Conservation (phyloP, 106 monocot species). For the Cymbidium sinense region DNA sequence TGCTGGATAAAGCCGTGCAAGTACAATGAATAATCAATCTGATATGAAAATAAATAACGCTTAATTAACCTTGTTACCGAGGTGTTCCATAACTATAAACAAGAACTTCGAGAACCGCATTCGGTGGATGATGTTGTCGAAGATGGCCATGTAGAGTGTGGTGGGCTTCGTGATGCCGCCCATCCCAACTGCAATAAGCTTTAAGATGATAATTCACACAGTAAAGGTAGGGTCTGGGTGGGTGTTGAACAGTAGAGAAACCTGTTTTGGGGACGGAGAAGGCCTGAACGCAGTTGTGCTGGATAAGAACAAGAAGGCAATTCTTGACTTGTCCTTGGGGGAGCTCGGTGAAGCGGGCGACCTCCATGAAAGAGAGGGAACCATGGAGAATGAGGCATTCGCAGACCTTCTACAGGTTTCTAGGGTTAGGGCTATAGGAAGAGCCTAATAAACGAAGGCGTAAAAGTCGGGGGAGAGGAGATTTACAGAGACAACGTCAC, state of each 20-base stretch:
- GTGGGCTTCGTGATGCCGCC: conserved; percentile 20
- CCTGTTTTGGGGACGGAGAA: conserved; percentile 44
- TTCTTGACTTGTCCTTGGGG: conserved; percentile 47
- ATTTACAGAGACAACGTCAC: conserved; percentile 49
- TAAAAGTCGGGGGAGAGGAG: neutral
- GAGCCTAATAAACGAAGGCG: neutral
- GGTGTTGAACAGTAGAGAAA: conserved; percentile 6
- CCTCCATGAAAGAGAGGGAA: conserved; percentile 53
- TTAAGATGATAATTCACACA: neutral
- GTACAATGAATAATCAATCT: neutral
- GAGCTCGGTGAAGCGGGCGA: conserved; percentile 42
- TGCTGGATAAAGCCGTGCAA: neutral
- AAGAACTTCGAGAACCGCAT: conserved; percentile 79
- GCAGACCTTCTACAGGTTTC: conserved; percentile 54
- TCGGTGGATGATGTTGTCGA: conserved; percentile 77
- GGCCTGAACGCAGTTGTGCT: conserved; percentile 95
- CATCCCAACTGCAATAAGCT: conserved; percentile 16
- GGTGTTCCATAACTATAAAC: conserved; percentile 32
- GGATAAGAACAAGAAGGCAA: conserved; percentile 79
- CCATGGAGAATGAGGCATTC: conserved; percentile 59
- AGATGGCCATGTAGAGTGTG: conserved; percentile 59
- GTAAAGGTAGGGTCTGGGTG: neutral
- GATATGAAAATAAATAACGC: neutral
- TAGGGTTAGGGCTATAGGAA: neutral
- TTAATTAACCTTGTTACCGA: conserved; percentile 32